Conservation (phyloP, 1,284 basidiomycete genomes). For the Sporisorium exsertum region DNA sequence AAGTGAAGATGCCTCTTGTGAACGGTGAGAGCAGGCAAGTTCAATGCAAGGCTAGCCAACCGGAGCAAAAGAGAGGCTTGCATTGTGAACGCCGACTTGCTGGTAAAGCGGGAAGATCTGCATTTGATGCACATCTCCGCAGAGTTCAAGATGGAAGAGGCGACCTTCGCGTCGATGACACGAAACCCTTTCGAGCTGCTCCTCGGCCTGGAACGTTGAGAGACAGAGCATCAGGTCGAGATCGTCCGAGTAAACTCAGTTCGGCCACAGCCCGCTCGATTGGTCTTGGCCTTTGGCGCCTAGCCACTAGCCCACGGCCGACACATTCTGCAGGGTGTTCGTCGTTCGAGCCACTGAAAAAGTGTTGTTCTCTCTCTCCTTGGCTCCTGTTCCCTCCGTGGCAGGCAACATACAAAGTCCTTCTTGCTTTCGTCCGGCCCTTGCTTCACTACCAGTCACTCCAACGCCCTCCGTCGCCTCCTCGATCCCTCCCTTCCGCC, state of each 20-base stretch:
- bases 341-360: neutral
- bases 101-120: neutral
- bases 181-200: neutral
- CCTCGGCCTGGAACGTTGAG: neutral
- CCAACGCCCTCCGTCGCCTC: neutral
- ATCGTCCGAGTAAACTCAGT: neutral
- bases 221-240: neutral
- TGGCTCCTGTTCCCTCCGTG: too few species aligned
- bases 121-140: neutral
- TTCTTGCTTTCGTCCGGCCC: neutral
- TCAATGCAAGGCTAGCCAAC: too few species aligned
- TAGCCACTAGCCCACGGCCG: neutral
- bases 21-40: too few species aligned
- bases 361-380: conserved; percentile 5
- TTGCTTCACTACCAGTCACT: neutral
- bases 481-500: neutral
- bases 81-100: too few species aligned
- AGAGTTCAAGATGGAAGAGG: neutral
- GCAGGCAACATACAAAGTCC: neutral
- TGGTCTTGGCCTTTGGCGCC: neutral
- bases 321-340: neutral
- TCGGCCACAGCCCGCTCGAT: neutral
- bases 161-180: too few species aligned
- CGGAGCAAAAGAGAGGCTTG: too few species aligned
- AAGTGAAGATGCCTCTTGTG: too few species aligned